These are phyloP conservation scores for Chlorella vulgaris DNA, from an alignment of 139 green algal species.

Conservation along the genomic window DNA sequence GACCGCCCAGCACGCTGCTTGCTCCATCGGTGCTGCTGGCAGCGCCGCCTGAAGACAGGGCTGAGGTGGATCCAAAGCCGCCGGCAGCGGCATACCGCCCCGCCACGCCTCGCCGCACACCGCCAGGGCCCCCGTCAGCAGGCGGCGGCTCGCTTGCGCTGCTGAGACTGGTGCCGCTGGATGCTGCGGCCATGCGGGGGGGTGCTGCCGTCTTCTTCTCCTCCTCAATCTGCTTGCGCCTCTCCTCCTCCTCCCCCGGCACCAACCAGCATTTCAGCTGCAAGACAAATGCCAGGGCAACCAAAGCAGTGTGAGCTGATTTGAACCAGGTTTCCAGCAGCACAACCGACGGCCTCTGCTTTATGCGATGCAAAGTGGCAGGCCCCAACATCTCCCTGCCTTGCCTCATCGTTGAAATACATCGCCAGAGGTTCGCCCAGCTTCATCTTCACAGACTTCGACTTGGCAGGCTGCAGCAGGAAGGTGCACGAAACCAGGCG, in stretches of 20 bases:
- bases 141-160: background rate
- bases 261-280: conserved; percentile 54
- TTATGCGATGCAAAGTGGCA: too few relatives aligned
- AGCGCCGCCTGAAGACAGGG: background rate
- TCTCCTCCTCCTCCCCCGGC: conserved; percentile 44
- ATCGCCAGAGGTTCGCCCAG: conserved; percentile 34
- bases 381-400: too few relatives aligned
- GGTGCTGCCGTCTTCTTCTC: conserved; percentile 23
- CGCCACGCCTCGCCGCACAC: background rate
- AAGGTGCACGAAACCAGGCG: background rate
- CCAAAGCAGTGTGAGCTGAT: background rate
- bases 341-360: too few relatives aligned
- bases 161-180: background rate
- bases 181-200: background rate
- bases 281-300: background rate
- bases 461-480: conserved; percentile 7
- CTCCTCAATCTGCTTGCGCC: conserved; percentile 28
- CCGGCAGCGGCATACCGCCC: conserved; percentile 15
- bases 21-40: background rate
- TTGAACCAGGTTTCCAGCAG: background rate
- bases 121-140: background rate
- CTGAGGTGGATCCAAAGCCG: background rate
- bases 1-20: conserved; percentile 17
- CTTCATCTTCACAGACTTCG: conserved; percentile 39
- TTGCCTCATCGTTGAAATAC: conserved; percentile 49